Conservation (phyloP, 2,329 filamentous ascomycete species). For the Microcyclospora tardicrescens region DNA sequence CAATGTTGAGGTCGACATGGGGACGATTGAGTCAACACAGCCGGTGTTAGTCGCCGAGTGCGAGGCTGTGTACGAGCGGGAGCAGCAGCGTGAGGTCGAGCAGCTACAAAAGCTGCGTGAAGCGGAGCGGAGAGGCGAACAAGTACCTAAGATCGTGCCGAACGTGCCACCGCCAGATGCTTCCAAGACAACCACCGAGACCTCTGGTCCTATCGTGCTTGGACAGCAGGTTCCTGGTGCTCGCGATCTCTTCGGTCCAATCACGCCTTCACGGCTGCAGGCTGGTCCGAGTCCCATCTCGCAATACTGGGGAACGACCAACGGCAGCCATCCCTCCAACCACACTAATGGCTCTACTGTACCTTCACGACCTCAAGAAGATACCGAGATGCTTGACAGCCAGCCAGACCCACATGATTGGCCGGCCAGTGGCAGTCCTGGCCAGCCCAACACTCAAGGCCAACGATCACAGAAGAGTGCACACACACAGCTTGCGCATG, state of each 20-base stretch:
- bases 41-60: conserved; percentile 57
- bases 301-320: conserved; percentile 40
- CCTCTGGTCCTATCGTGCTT: conserved; percentile 37
- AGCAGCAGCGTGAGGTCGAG: conserved; percentile 50
- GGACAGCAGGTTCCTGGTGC: conserved; percentile 51
- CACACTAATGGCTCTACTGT: conserved; percentile 31
- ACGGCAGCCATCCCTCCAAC: conserved; percentile 20
- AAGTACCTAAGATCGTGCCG: conserved; percentile 28
- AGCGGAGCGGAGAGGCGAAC: conserved; percentile 47
- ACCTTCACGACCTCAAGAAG: conserved; percentile 27
- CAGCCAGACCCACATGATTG: conserved; percentile 23
- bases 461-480: conserved; percentile 54
- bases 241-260: conserved; percentile 29
- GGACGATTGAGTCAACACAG: conserved; percentile 54
- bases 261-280: conserved; percentile 34
- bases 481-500: conserved; percentile 45
- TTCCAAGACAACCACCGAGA: conserved; percentile 31
- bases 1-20: conserved; percentile 90
- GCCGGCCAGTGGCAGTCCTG: conserved; percentile 12
- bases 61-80: conserved; percentile 65
- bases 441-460: conserved; percentile 32
- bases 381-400: conserved; percentile 33
- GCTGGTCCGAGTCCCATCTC: conserved; percentile 47
- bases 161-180: conserved; percentile 27
- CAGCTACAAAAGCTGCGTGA: conserved; percentile 39